Conservation (phyloP, 805 yeast genomes). For the Scheffersomyces amazonensis region DNA sequence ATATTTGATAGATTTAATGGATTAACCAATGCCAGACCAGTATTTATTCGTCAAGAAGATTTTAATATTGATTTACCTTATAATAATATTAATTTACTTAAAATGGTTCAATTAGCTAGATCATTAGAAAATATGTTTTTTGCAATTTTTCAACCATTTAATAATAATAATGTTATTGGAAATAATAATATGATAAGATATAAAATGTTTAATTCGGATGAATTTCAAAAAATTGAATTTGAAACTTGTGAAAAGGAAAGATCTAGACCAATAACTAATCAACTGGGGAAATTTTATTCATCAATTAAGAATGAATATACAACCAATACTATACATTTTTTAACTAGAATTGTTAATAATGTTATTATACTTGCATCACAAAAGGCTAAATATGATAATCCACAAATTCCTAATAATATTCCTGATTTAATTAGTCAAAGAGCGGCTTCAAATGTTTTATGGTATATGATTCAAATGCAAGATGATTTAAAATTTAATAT, state of each 20-base stretch:
- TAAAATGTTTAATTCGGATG: slow-evolving; percentile 20
- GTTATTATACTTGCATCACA: slow-evolving; percentile 21
- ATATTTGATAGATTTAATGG: slow-evolving; percentile 32
- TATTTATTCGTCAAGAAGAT: slow-evolving; percentile 28
- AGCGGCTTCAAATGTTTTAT: slow-evolving; percentile 25
- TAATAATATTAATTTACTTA: slow-evolving; percentile 18
- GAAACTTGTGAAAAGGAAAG: slow-evolving; percentile 20
- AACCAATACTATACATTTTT: slow-evolving; percentile 18
- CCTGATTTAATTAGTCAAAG: slow-evolving; percentile 19
- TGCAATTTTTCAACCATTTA: slow-evolving; percentile 21
- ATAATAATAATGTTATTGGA: slow-evolving; percentile 10
- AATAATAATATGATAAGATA: slow-evolving; percentile 12
- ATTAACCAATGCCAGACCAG: slow-evolving; percentile 21
- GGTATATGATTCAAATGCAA: slow-evolving; percentile 18
- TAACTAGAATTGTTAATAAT: slow-evolving; percentile 26
- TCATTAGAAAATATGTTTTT: slow-evolving; percentile 21
- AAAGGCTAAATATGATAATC: slow-evolving; percentile 23
- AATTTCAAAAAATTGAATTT: slow-evolving; percentile 24
- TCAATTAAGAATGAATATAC: slow-evolving; percentile 11
- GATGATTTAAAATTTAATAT: slow-evolving; percentile 17
- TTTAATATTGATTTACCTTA: slow-evolving; percentile 31
- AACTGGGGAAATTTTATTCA: slow-evolving; percentile 1
- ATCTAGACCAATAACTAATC: slow-evolving; percentile 1
- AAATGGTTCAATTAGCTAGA: slow-evolving; percentile 24
- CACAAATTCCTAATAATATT: slow-evolving; percentile 14